Percentiles rank a stretch among this genome's conserved stretches.
These are phyloP conservation scores for Pseudogymnoascus sp. DNA, from an alignment of 2,329 filamentous ascomycete species.

Conservation along the genomic window DNA sequence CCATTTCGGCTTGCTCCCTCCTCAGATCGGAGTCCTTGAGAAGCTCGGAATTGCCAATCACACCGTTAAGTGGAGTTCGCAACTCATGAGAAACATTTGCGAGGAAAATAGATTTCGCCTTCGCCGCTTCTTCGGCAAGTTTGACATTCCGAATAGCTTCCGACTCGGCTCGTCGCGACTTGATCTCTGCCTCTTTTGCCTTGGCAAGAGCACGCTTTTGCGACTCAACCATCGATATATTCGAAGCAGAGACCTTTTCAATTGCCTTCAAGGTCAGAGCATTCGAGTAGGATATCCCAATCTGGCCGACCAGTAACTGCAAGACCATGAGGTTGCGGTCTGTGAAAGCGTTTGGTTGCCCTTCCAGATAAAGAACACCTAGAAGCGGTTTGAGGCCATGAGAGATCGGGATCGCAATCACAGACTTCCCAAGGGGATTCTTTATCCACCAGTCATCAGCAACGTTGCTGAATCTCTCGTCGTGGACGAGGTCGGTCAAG, in stretches of 20 bases:
- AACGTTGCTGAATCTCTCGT: constrained; percentile 73
- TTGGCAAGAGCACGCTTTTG: constrained; percentile 67
- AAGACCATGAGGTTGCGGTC: constrained; percentile 61
- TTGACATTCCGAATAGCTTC: constrained; percentile 72
- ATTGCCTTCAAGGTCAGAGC: constrained; percentile 61
- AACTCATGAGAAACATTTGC: constrained; percentile 76
- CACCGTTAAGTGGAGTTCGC: constrained; percentile 75
- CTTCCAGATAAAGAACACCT: constrained; percentile 68
- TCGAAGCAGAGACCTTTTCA: constrained; percentile 70
- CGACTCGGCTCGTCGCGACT: constrained; percentile 68
- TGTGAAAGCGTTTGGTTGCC: constrained; percentile 67
- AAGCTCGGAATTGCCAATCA: constrained; percentile 82
- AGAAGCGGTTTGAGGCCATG: constrained; percentile 64
- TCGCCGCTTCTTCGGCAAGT: constrained; percentile 74
- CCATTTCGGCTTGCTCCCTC: constrained; percentile 73
- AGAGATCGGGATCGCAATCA: constrained; percentile 72
- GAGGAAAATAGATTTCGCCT: constrained; percentile 74
- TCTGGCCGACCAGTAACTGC: constrained; percentile 69
- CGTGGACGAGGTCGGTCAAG: constrained; percentile 62
- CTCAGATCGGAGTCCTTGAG: constrained; percentile 68
- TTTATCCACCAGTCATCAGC: constrained; percentile 58
- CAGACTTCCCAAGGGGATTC: constrained; percentile 62
- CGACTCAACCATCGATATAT: constrained; percentile 67
- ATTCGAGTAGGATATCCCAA: constrained; percentile 64
- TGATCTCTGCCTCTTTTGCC: constrained; percentile 64